Base-by-base conservation (phyloP, 148 eudicot genomes). In the Camellia japonica region DNA sequence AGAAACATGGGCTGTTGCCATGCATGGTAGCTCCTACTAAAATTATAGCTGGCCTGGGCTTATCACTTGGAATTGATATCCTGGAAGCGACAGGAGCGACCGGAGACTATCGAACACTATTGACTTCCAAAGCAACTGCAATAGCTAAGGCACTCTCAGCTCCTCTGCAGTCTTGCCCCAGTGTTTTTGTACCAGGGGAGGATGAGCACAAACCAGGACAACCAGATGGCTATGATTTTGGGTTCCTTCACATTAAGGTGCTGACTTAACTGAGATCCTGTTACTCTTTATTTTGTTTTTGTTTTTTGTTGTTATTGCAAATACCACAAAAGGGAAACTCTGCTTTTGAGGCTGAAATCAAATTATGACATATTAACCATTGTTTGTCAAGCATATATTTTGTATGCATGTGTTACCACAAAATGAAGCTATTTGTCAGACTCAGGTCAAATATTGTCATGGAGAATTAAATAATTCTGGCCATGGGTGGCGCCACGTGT, bases 11-110 rank as follows among this genome's bases (percentile, higher is more conserved):
- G 52, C 73, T 96, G 42, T 81, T 89, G 86, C 98, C 99, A 38
- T 96, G 99, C 90, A 96, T 96, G 99, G 99, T 93, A 72, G 99
- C 99, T 49, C 98, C 99, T 38, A 96, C 99, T 47, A 96, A 96
- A 84, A 96, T 96, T 81, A 91, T 96, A 75, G 98, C 99, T 77
- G 98, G 99, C 52, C 89, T 96, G 73, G 99, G 99, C 71, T 77
- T 96, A 80, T 96, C 99, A 38, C 97, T 96, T 5, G 99, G 98
- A 65, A 90, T 96, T 73, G 99, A 93, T 88, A 93, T 96, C 49
- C 92, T 96, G 74, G 98, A 96, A 90, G 99, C 97, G 84, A 97
- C 93, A 13, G 99, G 97, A 75, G 97, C 97, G 19, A 95, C 97
- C 51, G 99, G 99, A 83, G 99, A 95, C 80, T 93, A 95, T 82